Percentiles rank a stretch among this genome's conserved stretches.
Evolutionary conservation across 352 stramenopile species (phyloP).

Genomic region (Globisporangium cylindrosporum): DNA sequence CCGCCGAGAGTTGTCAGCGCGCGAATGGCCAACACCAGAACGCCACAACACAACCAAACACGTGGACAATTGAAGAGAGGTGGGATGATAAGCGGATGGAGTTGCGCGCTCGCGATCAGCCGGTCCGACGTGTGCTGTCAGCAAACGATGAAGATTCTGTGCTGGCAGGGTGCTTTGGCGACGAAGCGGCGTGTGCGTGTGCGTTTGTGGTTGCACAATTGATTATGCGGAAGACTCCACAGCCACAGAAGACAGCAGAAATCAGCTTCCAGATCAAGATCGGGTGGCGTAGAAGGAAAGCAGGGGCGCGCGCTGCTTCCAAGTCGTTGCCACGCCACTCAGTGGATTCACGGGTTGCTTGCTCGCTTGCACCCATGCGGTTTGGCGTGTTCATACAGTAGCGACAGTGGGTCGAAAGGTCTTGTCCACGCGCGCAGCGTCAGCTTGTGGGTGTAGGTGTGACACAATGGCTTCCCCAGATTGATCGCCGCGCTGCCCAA

Average conservation of each 20-base stretch:
- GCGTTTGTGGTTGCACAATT: background rate
- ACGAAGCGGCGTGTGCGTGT: background rate
- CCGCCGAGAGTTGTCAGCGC: background rate
- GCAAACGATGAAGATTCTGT: background rate
- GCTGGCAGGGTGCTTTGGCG: background rate
- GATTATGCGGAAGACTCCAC: background rate
- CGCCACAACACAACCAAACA: background rate
- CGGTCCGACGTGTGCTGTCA: background rate
- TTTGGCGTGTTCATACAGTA: background rate
- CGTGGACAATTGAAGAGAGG: background rate
- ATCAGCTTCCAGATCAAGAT: background rate
- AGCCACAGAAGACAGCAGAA: background rate
- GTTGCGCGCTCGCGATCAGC: background rate
- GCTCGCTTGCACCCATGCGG: background rate
- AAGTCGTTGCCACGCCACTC: background rate
- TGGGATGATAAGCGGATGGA: background rate
- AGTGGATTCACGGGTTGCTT: background rate
- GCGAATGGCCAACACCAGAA: conserved; percentile 3
- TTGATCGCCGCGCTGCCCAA: background rate
- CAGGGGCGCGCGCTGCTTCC: background rate
- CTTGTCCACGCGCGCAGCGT: conserved; percentile 3
- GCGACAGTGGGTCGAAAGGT: background rate
- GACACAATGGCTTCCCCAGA: background rate
- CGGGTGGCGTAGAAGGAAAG: background rate
- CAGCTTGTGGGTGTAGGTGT: conserved; percentile 1